Conservation (phyloP, 495 filamentous ascomycete genomes). For the Amniculicola lignicola region DNA sequence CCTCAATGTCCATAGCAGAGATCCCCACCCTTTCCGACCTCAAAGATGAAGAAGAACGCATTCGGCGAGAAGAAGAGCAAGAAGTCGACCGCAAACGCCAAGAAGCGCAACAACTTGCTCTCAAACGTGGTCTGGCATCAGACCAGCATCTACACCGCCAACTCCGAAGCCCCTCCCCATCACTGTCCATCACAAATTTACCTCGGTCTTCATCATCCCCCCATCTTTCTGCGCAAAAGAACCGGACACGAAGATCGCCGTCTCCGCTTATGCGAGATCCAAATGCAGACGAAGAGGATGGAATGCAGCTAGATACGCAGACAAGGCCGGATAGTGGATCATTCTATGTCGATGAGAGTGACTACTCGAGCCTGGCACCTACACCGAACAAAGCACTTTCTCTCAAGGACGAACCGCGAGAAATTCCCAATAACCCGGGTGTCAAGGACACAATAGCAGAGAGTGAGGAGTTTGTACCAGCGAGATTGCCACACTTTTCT, state of each 20-base stretch:
- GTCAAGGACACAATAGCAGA: neutral
- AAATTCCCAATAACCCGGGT: neutral
- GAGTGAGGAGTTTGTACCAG: conserved; percentile 23
- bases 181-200: neutral
- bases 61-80: conserved; percentile 65
- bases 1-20: conserved; percentile 35
- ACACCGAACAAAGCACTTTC: conserved; percentile 25
- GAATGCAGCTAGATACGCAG: conserved; percentile 25
- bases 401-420: conserved; percentile 10
- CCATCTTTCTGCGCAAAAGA: conserved; percentile 2
- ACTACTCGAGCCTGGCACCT: conserved; percentile 20
- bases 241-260: neutral
- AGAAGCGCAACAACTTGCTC: conserved; percentile 69
- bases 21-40: conserved; percentile 67
- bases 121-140: conserved; percentile 59
- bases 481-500: conserved; percentile 24
- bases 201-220: conserved; percentile 4
- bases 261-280: conserved; percentile 8
- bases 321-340: conserved; percentile 26
- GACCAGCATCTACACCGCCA: conserved; percentile 5
- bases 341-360: conserved; percentile 26
- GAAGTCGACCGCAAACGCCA: conserved; percentile 66
- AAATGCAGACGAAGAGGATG: neutral
- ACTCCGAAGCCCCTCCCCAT: neutral
- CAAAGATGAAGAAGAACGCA: conserved; percentile 70